Percentiles rank a stretch among this genome's conserved stretches.
Evolutionary conservation across 106 monocot genomes (phyloP).

Genomic region (Xerophyta viscosa): DNA sequence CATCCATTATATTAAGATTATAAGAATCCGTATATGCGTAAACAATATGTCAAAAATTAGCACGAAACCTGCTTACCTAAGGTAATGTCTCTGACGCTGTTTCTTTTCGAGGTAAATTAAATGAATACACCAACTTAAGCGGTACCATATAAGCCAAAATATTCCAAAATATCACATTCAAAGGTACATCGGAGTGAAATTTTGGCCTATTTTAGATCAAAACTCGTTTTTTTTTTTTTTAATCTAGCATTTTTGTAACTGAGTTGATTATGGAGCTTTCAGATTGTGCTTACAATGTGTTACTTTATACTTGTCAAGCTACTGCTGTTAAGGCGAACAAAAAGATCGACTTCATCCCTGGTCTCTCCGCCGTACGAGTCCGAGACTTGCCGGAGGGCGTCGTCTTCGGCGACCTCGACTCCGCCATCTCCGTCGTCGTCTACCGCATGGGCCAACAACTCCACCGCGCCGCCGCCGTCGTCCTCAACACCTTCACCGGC

Average conservation of each 20-base stretch:
- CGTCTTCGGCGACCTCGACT: conserved; percentile 23
- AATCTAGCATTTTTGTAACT: too few relatives aligned
- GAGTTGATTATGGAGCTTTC: too few relatives aligned
- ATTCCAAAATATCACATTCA: not conserved
- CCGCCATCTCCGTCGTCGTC: conserved; percentile 26
- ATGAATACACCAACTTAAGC: too few relatives aligned
- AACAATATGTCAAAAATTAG: too few relatives aligned
- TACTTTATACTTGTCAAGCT: not conserved
- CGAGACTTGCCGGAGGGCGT: conserved; percentile 55
- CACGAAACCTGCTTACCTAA: too few relatives aligned
- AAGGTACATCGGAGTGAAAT: not conserved
- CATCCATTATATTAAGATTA: too few relatives aligned
- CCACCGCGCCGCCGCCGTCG: conserved; percentile 29
- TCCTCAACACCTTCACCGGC: conserved; percentile 43
- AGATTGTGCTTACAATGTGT: not conserved
- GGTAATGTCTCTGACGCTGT: too few relatives aligned
- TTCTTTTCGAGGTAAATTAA: too few relatives aligned
- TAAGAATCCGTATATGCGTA: too few relatives aligned
- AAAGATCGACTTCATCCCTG: conserved; percentile 31
- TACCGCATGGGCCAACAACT: conserved; percentile 32
- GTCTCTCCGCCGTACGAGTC: conserved; percentile 35
- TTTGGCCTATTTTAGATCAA: not conserved
- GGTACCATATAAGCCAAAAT: too few relatives aligned
- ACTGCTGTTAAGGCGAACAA: conserved; percentile 13
- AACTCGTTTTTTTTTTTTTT: too few relatives aligned